Conservation (phyloP, 2,329 filamentous ascomycete species). For the Phoma sp. region DNA sequence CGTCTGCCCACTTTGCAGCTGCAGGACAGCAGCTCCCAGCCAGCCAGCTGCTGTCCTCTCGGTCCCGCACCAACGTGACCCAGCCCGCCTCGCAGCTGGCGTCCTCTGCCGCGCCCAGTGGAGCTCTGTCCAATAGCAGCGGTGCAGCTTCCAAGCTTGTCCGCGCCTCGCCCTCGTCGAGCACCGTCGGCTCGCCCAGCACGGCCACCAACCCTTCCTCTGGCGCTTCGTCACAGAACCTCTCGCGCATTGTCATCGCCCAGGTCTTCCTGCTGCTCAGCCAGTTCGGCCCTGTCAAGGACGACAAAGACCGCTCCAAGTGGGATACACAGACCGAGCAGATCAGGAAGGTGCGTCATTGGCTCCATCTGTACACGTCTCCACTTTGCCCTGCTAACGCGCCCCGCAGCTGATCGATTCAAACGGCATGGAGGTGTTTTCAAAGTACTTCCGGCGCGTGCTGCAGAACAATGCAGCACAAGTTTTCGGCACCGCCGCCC, state of each 20-base stretch:
- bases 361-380: constrained; percentile 11
- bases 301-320: constrained; percentile 89
- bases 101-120: constrained; percentile 59
- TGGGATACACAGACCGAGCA: constrained; percentile 92
- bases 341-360: constrained; percentile 77
- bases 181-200: constrained; percentile 61
- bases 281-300: constrained; percentile 74
- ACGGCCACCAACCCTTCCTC: constrained; percentile 55
- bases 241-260: constrained; percentile 92
- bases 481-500: constrained; percentile 82
- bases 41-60: constrained; percentile 62
- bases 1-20: constrained; percentile 62
- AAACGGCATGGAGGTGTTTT: constrained; percentile 98
- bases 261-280: constrained; percentile 94
- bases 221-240: constrained; percentile 51
- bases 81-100: constrained; percentile 61
- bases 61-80: constrained; percentile 63
- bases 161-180: constrained; percentile 66
- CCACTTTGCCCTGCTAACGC: constrained; percentile 26
- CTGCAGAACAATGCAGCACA: constrained; percentile 88
- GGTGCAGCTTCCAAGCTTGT: constrained; percentile 63
- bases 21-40: constrained; percentile 62
- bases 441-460: constrained; percentile 92
- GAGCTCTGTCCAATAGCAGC: constrained; percentile 60
- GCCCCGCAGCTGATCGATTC: constrained; percentile 81